Conservation (phyloP, 306 rosid genomes). For the Rosa persica region DNA sequence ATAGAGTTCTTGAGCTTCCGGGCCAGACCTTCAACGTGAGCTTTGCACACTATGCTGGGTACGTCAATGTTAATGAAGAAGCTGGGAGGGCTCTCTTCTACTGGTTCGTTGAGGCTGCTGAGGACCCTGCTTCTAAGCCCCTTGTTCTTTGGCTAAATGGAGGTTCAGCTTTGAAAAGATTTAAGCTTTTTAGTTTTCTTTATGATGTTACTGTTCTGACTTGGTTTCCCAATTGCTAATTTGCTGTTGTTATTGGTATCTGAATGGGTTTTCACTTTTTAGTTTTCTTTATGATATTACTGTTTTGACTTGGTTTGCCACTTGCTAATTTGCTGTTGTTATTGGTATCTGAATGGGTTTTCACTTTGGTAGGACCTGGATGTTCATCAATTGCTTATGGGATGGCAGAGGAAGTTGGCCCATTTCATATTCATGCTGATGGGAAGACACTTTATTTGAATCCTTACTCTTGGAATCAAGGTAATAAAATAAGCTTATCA, state of each 20-base stretch:
- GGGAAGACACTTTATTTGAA: constrained; percentile 63
- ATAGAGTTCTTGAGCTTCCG: constrained; percentile 44
- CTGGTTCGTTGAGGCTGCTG: constrained; percentile 60
- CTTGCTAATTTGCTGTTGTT: background rate
- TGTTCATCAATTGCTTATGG: constrained; percentile 92
- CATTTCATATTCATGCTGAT: constrained; percentile 70
- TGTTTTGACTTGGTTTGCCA: background rate
- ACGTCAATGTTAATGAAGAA: constrained; percentile 52
- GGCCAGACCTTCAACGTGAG: constrained; percentile 54
- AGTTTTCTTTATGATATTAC: background rate
- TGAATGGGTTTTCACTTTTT: constrained; percentile 5
- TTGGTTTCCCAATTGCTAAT: background rate
- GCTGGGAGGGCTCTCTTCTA: constrained; percentile 70
- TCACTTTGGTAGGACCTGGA: constrained; percentile 69
- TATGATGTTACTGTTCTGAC: background rate
- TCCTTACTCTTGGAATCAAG: constrained; percentile 88
- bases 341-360: constrained; percentile 3
- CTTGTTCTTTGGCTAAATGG: constrained; percentile 72
- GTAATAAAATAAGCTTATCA: constrained; percentile 29
- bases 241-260: constrained; percentile 3
- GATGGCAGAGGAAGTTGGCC: constrained; percentile 87
- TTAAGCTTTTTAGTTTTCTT: background rate
- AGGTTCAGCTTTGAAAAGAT: constrained; percentile 34
- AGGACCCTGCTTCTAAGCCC: constrained; percentile 58
- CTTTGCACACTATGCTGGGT: constrained; percentile 62